These are phyloP conservation scores for Suillus plorans DNA, from an alignment of 768 basidiomycete species.

Conservation along the genomic window DNA sequence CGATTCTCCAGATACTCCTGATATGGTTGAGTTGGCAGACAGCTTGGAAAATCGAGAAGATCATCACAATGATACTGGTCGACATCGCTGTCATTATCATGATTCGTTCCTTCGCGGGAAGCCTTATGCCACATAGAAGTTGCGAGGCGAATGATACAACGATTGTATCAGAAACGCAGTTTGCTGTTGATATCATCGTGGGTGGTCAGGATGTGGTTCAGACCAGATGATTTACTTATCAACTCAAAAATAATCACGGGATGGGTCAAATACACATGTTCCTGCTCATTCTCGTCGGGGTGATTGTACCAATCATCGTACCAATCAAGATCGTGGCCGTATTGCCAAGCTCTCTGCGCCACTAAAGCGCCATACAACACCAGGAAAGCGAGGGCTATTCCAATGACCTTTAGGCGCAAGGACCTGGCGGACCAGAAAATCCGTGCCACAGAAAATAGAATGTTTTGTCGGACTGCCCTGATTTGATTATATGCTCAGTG, in stretches of 20 bases:
- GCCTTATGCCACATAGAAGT: conserved; percentile 42
- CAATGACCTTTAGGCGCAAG: conserved; percentile 8
- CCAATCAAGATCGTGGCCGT: background rate
- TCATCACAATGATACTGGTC: conserved; percentile 49
- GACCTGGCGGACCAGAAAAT: conserved; percentile 13
- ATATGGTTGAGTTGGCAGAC: conserved; percentile 35
- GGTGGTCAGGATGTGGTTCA: background rate
- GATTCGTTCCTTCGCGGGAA: conserved; percentile 41
- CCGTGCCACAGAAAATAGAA: conserved; percentile 19
- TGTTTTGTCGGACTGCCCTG: conserved; percentile 22
- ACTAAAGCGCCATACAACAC: conserved; percentile 9
- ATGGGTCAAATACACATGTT: background rate
- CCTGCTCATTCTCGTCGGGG: background rate
- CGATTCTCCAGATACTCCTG: conserved; percentile 11
- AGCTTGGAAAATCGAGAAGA: conserved; percentile 45
- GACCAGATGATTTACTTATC: conserved; percentile 2
- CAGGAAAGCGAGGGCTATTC: conserved; percentile 11
- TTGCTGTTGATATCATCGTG: conserved; percentile 33
- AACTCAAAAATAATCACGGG: conserved; percentile 5
- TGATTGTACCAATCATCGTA: conserved; percentile 2
- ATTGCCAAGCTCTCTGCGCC: conserved; percentile 8
- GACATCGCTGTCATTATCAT: conserved; percentile 48
- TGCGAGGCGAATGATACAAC: conserved; percentile 46
- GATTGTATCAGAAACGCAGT: conserved; percentile 44
- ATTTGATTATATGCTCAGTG: background rate